These are phyloP conservation scores for Homolaphlyctis polyrhiza DNA, from an alignment of 371 early-diverging fungal species.

Conservation along the genomic window DNA sequence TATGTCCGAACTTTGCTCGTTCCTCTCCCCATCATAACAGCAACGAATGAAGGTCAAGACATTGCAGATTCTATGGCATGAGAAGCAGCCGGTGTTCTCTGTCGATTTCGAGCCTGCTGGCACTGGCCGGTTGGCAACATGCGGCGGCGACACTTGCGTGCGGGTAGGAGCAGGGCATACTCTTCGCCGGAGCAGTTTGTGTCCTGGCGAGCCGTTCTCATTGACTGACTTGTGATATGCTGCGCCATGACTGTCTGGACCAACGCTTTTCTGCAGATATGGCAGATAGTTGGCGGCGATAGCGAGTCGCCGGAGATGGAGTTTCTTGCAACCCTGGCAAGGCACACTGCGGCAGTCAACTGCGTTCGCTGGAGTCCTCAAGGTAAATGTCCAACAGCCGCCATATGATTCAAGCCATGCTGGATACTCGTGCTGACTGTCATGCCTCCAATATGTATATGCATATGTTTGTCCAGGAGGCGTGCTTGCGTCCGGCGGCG, in stretches of 20 bases:
- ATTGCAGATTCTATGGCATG: constrained; percentile 93
- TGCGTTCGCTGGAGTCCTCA: constrained; percentile 87
- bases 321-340: constrained; percentile 75
- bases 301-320: constrained; percentile 57
- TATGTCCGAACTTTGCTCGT: too few species aligned
- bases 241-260: background rate
- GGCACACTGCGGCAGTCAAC: constrained; percentile 89
- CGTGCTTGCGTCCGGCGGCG: constrained; percentile 83
- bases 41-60: constrained; percentile 68
- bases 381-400: constrained; percentile 43
- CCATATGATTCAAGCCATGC: too few species aligned
- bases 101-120: constrained; percentile 76
- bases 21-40: too few species aligned
- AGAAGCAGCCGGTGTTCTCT: constrained; percentile 81
- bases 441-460: too few species aligned
- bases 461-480: constrained; percentile 42
- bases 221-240: background rate
- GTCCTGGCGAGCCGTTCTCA: background rate
- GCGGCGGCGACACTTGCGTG: constrained; percentile 86
- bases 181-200: background rate
- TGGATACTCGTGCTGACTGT: too few species aligned
- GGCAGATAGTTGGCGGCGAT: constrained; percentile 43
- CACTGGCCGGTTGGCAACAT: constrained; percentile 72
- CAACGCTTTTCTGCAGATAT: constrained; percentile 50
- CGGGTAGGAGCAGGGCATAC: constrained; percentile 52